A percentile compares a stretch with the other conserved stretches of the same genome.
Conservation (phyloP, 495 filamentous ascomycete species). For the Trichodelitschia bisporula region DNA sequence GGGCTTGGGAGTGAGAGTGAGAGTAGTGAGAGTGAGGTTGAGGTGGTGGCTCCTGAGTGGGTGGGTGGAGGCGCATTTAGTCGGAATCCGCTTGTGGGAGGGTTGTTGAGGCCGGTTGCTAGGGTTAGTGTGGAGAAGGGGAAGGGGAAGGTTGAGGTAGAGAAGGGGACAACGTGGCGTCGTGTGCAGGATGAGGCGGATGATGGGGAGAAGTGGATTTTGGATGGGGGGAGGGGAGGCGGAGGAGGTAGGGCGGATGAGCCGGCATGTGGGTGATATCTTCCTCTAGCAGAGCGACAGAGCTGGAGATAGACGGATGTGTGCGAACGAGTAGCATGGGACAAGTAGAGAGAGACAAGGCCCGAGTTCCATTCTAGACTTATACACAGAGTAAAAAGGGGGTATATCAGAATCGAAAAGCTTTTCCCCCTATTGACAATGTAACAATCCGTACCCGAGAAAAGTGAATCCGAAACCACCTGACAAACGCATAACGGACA, state of each 20-base stretch:
- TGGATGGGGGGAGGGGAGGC: conserved; percentile 45
- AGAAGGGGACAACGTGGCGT: conserved; percentile 36
- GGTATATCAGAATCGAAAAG: no score
- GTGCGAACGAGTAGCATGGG: no score
- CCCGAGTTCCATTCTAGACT: no score
- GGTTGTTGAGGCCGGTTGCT: conserved; percentile 59
- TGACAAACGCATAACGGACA: no score
- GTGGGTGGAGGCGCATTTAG: conserved; percentile 39
- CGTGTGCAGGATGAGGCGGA: conserved; percentile 79
- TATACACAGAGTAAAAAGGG: no score
- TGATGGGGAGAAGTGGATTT: conserved; percentile 77
- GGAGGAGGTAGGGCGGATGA: conserved; percentile 21
- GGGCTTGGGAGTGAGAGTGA: conserved; percentile 9
- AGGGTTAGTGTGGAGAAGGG: conserved; percentile 18
- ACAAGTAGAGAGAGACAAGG: no score
- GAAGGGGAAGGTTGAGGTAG: conserved; percentile 17
- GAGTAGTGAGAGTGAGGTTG: conserved; percentile 3
- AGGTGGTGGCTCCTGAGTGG: background rate
- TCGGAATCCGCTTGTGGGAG: conserved; percentile 59
- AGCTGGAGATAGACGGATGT: no score
- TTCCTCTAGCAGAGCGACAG: no score
- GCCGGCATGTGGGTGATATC: conserved; percentile 19
- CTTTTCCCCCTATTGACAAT: no score
- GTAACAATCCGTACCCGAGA: no score
- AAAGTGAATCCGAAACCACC: no score